These are phyloP conservation scores for Lentinus brumalis DNA, from an alignment of 768 basidiomycete species.

Conservation along the genomic window DNA sequence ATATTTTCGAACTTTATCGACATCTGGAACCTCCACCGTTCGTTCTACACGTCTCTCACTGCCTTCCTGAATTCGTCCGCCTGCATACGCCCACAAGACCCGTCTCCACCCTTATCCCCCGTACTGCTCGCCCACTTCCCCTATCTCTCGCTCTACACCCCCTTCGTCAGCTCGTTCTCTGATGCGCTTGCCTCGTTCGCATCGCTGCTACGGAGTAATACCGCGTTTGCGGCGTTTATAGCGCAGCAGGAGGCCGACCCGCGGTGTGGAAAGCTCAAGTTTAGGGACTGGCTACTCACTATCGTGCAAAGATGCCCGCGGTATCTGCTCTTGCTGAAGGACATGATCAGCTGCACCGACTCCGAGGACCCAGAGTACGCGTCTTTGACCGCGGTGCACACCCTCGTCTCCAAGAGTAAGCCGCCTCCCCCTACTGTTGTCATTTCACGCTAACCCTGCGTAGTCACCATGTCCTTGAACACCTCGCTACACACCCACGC, in stretches of 20 bases:
- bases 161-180: conserved; percentile 81
- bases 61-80: conserved; percentile 40
- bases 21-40: conserved; percentile 86
- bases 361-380: conserved; percentile 67
- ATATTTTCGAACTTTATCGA: conserved; percentile 90
- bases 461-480: conserved; percentile 80
- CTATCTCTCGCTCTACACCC: conserved; percentile 84
- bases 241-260: conserved; percentile 66
- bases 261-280: conserved; percentile 69
- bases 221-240: conserved; percentile 65
- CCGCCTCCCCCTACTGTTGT: not conserved
- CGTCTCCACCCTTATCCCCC: conserved; percentile 51
- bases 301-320: conserved; percentile 88
- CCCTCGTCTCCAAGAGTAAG: conserved; percentile 76
- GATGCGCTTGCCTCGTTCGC: conserved; percentile 60
- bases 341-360: conserved; percentile 70
- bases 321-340: conserved; percentile 81
- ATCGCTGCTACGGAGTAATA: conserved; percentile 55
- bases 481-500: conserved; percentile 78
- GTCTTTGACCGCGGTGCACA: conserved; percentile 59
- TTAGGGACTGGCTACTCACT: conserved; percentile 85
- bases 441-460: not conserved
- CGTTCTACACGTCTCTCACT: conserved; percentile 66
- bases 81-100: conserved; percentile 20
- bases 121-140: conserved; percentile 82